A percentile compares a stretch with the other conserved stretches of the same genome.
Conservation (phyloP, 768 basidiomycete genomes). For the Hypholoma fasciculare region DNA sequence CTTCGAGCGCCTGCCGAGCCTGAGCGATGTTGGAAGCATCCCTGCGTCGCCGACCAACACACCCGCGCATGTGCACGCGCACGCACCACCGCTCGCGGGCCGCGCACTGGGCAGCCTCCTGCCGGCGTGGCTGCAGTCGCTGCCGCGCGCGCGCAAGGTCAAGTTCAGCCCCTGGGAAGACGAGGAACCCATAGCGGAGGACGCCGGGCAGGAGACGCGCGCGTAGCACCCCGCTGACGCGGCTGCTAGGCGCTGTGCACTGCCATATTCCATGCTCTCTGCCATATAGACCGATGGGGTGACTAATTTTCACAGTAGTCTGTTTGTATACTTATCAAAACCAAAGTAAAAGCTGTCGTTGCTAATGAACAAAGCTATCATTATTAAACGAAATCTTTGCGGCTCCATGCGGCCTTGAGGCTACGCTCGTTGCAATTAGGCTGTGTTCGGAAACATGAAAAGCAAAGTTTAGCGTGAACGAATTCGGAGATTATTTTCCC, state of each 20-base stretch:
- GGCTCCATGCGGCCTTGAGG: too few relatives aligned
- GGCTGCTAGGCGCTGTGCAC: neutral
- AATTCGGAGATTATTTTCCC: too few relatives aligned
- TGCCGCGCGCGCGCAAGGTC: slow-evolving; percentile 64
- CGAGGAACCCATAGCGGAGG: slow-evolving; percentile 42
- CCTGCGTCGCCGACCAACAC: slow-evolving; percentile 64
- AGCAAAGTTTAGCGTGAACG: too few relatives aligned
- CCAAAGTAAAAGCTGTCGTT: slow-evolving; percentile 9
- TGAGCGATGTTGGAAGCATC: slow-evolving; percentile 74
- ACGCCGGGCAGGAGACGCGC: slow-evolving; percentile 4
- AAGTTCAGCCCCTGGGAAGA: slow-evolving; percentile 87
- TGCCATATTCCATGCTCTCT: neutral
- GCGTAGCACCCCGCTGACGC: neutral
- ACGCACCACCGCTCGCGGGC: slow-evolving; percentile 23
- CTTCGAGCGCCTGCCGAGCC: slow-evolving; percentile 74
- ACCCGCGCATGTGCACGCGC: slow-evolving; percentile 44
- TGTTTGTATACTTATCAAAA: slow-evolving; percentile 5
- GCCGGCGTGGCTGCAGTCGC: slow-evolving; percentile 69
- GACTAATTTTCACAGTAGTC: slow-evolving; percentile 7
- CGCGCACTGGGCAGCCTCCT: slow-evolving; percentile 35
- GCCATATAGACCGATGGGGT: neutral
- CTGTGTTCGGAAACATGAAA: too few relatives aligned
- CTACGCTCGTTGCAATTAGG: too few relatives aligned
- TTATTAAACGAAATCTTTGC: neutral
- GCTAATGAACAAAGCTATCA: slow-evolving; percentile 6